Conservation (phyloP, 495 filamentous ascomycete species). For the Astrothelium macrocarpum region DNA sequence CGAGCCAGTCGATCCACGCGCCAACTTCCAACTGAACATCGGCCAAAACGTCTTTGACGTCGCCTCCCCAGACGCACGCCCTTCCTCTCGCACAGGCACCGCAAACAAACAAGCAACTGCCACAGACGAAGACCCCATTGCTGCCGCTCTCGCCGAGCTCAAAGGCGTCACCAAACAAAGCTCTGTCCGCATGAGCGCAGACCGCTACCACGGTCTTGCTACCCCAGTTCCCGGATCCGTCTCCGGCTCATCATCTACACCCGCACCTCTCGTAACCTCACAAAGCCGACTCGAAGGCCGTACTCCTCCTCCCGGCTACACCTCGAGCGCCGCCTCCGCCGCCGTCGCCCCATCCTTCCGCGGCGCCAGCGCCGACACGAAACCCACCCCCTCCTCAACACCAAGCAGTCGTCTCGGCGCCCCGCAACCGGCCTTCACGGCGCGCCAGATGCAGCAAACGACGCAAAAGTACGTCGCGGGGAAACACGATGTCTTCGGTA, state of each 20-base stretch:
- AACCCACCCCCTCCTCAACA: slow-evolving; percentile 74
- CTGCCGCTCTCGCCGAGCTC: slow-evolving; percentile 80
- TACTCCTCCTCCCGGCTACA: not conserved
- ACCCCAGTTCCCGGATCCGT: slow-evolving; percentile 53
- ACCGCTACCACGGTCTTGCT: slow-evolving; percentile 82
- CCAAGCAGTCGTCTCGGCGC: slow-evolving; percentile 72
- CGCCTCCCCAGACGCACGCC: slow-evolving; percentile 57
- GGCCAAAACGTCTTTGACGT: slow-evolving; percentile 96
- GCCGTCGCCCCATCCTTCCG: slow-evolving; percentile 43
- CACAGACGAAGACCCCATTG: slow-evolving; percentile 74
- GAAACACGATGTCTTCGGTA: slow-evolving; percentile 68
- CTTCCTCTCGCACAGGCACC: slow-evolving; percentile 14
- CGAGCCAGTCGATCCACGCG: slow-evolving; percentile 85
- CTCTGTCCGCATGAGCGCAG: slow-evolving; percentile 73
- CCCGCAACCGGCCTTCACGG: slow-evolving; percentile 85
- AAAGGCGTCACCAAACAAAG: slow-evolving; percentile 76
- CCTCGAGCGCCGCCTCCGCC: slow-evolving; percentile 24
- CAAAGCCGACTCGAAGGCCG: not conserved
- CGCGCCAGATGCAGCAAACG: slow-evolving; percentile 85
- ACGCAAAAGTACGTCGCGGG: slow-evolving; percentile 79
- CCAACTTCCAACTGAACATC: slow-evolving; percentile 90
- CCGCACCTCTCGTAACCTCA: slow-evolving; percentile 2
- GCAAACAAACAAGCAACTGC: slow-evolving; percentile 34
- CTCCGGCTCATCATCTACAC: slow-evolving; percentile 7
- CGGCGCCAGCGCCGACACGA: slow-evolving; percentile 39